Conservation (phyloP, 2,329 filamentous ascomycete species). For the Cercospora beticola region DNA sequence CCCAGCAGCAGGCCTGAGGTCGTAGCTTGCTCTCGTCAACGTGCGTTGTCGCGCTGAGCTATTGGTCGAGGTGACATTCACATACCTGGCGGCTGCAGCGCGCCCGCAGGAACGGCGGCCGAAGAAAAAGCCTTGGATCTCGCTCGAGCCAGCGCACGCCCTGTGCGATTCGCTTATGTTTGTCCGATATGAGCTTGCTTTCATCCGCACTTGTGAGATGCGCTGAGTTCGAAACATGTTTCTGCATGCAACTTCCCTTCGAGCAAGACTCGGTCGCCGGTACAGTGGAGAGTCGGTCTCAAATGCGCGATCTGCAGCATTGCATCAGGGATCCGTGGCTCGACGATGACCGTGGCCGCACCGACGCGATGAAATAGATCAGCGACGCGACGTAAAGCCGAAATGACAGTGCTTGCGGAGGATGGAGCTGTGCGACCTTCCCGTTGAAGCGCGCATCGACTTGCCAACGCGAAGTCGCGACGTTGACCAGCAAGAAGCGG, state of each 20-base stretch:
- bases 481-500: not conserved
- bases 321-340: not conserved
- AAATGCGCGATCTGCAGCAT: not conserved
- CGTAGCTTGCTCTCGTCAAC: constrained; percentile 3
- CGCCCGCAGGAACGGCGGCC: constrained; percentile 3
- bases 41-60: constrained; percentile 6
- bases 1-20: not conserved
- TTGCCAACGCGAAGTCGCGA: not conserved
- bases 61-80: constrained; percentile 10
- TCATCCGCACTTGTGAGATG: not conserved
- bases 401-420: constrained; percentile 7
- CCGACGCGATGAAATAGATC: not conserved
- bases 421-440: not conserved
- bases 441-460: not conserved
- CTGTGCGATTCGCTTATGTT: not conserved
- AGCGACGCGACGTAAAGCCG: constrained; percentile 9
- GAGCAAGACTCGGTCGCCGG: not conserved
- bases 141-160: not conserved
- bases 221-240: constrained; percentile 3
- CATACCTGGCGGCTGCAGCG: constrained; percentile 5
- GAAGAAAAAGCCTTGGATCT: not conserved
- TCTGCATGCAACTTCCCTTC: not conserved
- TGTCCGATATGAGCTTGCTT: not conserved
- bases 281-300: not conserved
- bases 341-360: not conserved